Evolutionary conservation across 2,329 filamentous ascomycete genomes (phyloP).

Genomic region (Cryoendolithus antarcticus): DNA sequence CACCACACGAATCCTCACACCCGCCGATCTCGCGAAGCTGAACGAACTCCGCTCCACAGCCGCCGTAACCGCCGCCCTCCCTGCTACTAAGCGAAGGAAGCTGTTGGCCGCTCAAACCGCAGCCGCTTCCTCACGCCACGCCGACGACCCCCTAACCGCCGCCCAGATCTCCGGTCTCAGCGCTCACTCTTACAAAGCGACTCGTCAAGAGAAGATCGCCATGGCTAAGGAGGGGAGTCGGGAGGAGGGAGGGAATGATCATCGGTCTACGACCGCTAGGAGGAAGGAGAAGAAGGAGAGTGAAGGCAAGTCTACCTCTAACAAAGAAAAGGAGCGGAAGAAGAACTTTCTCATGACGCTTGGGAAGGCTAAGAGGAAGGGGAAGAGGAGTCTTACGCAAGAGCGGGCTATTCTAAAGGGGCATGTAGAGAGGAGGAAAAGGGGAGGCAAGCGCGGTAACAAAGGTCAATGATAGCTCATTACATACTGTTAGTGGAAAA

Average conservation of each 20-base stretch:
- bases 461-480: too few species aligned
- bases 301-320: slow-evolving; percentile 90
- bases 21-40: slow-evolving; percentile 89
- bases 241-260: slow-evolving; percentile 43
- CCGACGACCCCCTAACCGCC: slow-evolving; percentile 81
- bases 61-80: slow-evolving; percentile 52
- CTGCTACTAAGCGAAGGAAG: slow-evolving; percentile 28
- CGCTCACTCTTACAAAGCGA: slow-evolving; percentile 63
- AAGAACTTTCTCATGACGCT: slow-evolving; percentile 99
- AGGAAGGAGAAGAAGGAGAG: slow-evolving; percentile 76
- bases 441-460: slow-evolving; percentile 72
- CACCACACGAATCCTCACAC: slow-evolving; percentile 88
- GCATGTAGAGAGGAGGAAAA: slow-evolving; percentile 72
- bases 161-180: slow-evolving; percentile 83
- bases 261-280: slow-evolving; percentile 75
- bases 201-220: slow-evolving; percentile 79
- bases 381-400: slow-evolving; percentile 84
- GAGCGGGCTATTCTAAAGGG: slow-evolving; percentile 67
- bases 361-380: slow-evolving; percentile 88
- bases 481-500: too few species aligned
- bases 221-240: slow-evolving; percentile 73
- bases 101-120: slow-evolving; percentile 17
- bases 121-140: slow-evolving; percentile 37
- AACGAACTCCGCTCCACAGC: slow-evolving; percentile 70
- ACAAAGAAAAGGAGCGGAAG: slow-evolving; percentile 89